phyloP scores from a whole-genome alignment of 73 alveolate species.

The Paramecium sexaurelia region DNA sequence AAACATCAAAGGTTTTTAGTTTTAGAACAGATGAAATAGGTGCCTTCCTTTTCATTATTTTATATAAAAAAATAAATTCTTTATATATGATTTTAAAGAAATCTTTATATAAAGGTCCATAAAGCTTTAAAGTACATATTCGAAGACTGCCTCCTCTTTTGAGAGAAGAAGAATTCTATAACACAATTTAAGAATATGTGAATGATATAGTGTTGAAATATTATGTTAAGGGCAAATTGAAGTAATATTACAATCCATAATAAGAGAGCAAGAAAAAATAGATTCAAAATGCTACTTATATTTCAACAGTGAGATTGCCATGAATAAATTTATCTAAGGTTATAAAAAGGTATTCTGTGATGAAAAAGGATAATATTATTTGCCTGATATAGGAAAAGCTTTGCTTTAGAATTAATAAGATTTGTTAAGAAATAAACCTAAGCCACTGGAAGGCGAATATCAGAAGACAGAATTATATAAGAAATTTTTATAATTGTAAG shows the following conservation, averaged over 20 bases:
- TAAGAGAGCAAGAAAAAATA: constrained; percentile 28
- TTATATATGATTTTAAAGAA: constrained; percentile 10
- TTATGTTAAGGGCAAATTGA: constrained; percentile 38
- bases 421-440: neutral
- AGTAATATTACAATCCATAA: neutral
- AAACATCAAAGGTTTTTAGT: neutral
- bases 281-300: constrained; percentile 17
- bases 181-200: neutral
- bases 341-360: constrained; percentile 27
- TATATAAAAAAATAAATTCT: neutral
- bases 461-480: neutral
- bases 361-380: constrained; percentile 27
- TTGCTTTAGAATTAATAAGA: constrained; percentile 8
- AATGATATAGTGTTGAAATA: neutral
- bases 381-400: constrained; percentile 1
- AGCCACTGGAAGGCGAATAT: neutral
- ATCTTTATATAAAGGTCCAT: neutral
- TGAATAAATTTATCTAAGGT: constrained; percentile 1
- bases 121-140: neutral
- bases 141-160: constrained; percentile 27
- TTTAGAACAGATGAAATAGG: neutral
- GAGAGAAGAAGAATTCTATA: constrained; percentile 1
- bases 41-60: neutral
- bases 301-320: neutral
- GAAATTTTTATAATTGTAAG: neutral